Percentiles rank a stretch among this genome's conserved stretches.
phyloP scores from a whole-genome alignment of 2,329 filamentous ascomycete genomes.

The Cladorrhinum sp. region DNA sequence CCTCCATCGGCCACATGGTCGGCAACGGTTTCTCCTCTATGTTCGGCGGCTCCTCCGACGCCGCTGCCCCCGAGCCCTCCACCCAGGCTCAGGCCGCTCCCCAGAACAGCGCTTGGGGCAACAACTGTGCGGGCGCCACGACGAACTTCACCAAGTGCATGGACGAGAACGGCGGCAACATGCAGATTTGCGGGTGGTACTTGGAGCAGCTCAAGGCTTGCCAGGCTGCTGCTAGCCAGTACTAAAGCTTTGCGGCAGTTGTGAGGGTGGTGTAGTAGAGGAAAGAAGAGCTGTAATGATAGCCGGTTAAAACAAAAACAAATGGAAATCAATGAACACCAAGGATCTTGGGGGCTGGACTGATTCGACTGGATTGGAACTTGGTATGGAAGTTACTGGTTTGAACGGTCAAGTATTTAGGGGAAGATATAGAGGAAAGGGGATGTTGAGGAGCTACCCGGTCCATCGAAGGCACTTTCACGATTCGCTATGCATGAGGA shows the following conservation, averaged over 20 bases:
- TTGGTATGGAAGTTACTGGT: too few species aligned
- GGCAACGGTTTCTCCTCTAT: slow-evolving; percentile 88
- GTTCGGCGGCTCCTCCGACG: slow-evolving; percentile 72
- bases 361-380: too few species aligned
- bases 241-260: slow-evolving; percentile 45
- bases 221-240: slow-evolving; percentile 71
- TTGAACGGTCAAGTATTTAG: too few species aligned
- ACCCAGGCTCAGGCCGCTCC: slow-evolving; percentile 38
- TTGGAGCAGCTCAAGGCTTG: slow-evolving; percentile 93
- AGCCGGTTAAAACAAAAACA: neutral
- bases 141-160: slow-evolving; percentile 91
- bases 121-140: slow-evolving; percentile 75
- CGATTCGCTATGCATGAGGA: too few species aligned
- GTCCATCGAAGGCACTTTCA: too few species aligned
- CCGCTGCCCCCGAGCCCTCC: slow-evolving; percentile 47
- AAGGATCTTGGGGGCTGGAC: too few species aligned
- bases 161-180: slow-evolving; percentile 89
- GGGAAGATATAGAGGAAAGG: too few species aligned
- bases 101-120: slow-evolving; percentile 51
- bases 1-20: slow-evolving; percentile 91
- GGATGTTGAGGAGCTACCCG: too few species aligned
- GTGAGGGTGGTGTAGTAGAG: neutral
- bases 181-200: slow-evolving; percentile 98
- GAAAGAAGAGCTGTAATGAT: neutral
- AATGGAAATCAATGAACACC: too few species aligned